Base-by-base conservation (phyloP, 805 yeast genomes). In the Candida maris region DNA sequence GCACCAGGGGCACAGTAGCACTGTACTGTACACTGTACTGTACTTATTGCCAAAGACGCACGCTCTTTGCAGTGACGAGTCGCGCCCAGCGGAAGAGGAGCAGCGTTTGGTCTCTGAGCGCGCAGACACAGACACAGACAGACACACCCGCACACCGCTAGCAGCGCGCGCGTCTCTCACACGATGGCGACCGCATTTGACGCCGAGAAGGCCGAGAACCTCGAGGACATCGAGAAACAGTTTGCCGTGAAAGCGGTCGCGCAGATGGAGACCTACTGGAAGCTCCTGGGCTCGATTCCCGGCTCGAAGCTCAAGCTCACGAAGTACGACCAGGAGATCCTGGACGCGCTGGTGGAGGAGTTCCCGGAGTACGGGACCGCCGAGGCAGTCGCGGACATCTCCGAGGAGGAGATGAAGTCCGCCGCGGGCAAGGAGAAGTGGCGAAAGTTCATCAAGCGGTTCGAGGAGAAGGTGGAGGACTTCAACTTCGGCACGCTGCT, bases 221-320 rank as follows among this genome's bases (percentile, higher is more conserved):
- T 86, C 52, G 97, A 91, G 64, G 95, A 87, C 53, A 87, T 93
- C 55, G 98, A 93, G 65, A 87, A 79, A 73, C 97, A 93, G 68
- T 93, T 93, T 57, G 97, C 98, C 27, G 98, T 93, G 41, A 86
- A 84, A 64, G 98, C 97, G 4, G 98, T 93, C 13, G 80, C 77
- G 62, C 97, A 93, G 61, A 93, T 95, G 40, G 95, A 87, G 57
- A 81, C 96, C 1, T 93, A 91, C 73, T 93, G 96, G 96, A 71
- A 72, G 32, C 62, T 93, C 40, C 65, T 93, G 37, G 73, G 74
- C 39, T 77, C 77, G 49, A 67, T 88, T 38, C 79, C 82, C 43
- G 97, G 95, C n/a, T 75, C 93, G 28, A 76, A 74, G 49, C 70
- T 91, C 45, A 83, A 78, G 57, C 68, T 85, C 42, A 83, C 93